phyloP scores from a whole-genome alignment of 2,329 filamentous ascomycete genomes.

The Hymenoscyphus fraxineus region DNA sequence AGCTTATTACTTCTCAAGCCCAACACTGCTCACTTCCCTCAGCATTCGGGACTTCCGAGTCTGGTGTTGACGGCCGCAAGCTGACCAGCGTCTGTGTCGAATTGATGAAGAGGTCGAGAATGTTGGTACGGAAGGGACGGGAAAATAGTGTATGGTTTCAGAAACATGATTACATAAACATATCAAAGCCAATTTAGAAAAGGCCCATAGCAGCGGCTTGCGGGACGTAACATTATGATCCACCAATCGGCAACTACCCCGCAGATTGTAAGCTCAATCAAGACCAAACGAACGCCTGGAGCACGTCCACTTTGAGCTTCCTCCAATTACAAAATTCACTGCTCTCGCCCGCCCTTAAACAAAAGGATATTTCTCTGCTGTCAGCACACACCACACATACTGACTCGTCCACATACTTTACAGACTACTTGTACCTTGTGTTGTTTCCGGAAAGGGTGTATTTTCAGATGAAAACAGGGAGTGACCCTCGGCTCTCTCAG shows the following conservation, averaged over 20 bases:
- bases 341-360: neutral
- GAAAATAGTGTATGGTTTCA: neutral
- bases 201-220: neutral
- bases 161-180: neutral
- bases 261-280: neutral
- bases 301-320: neutral
- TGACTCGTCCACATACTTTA: too few species aligned
- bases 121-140: neutral
- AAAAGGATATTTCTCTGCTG: too few species aligned
- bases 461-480: too few species aligned
- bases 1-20: neutral
- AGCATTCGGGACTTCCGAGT: neutral
- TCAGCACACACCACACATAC: too few species aligned
- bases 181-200: neutral
- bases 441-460: too few species aligned
- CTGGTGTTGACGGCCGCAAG: neutral
- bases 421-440: too few species aligned
- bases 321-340: neutral
- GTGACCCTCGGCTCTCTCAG: too few species aligned
- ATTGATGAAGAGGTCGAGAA: neutral
- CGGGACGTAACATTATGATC: neutral
- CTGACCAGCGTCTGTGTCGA: neutral
- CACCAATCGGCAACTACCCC: neutral
- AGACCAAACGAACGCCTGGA: neutral
- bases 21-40: neutral